Conservation (phyloP, 306 rosid species). For the Luffa aegyptiaca region DNA sequence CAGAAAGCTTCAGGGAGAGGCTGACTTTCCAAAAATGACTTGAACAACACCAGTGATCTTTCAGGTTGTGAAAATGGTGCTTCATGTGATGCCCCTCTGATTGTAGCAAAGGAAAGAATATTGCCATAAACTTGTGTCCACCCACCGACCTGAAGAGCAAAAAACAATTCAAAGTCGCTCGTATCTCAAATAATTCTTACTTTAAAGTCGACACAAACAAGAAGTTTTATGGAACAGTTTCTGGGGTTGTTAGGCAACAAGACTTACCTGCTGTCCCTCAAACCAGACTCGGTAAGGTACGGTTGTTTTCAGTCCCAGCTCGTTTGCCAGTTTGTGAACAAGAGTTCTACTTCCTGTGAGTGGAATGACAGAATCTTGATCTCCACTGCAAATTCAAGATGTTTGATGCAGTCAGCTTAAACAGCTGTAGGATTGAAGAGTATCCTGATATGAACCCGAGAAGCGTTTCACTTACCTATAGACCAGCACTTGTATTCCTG, state of each 20-base stretch:
- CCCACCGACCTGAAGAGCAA: constrained; percentile 72
- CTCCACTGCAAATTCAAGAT: constrained; percentile 49
- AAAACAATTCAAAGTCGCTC: background rate
- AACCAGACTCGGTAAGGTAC: constrained; percentile 94
- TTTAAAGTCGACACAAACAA: background rate
- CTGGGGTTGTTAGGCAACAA: background rate
- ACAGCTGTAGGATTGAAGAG: background rate
- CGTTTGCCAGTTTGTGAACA: constrained; percentile 57
- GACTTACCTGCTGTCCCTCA: constrained; percentile 66
- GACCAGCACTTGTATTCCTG: constrained; percentile 70
- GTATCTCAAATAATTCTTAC: background rate
- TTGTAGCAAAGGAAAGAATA: constrained; percentile 76
- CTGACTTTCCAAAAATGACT: constrained; percentile 52
- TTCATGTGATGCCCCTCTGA: constrained; percentile 94
- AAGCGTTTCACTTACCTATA: constrained; percentile 48
- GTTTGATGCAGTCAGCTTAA: background rate
- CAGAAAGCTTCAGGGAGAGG: constrained; percentile 59
- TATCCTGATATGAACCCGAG: background rate
- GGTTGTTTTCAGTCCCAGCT: constrained; percentile 54
- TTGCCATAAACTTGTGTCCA: constrained; percentile 97
- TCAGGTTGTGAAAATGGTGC: constrained; percentile 96
- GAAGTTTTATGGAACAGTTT: background rate
- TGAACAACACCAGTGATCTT: constrained; percentile 75
- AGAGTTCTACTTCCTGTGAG: constrained; percentile 82
- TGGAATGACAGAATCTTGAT: constrained; percentile 96